Percentiles rank a stretch among this genome's conserved stretches.
These are phyloP conservation scores for Plantago elongata DNA, from an alignment of 257 asterid genomes.

Conservation along the genomic window DNA sequence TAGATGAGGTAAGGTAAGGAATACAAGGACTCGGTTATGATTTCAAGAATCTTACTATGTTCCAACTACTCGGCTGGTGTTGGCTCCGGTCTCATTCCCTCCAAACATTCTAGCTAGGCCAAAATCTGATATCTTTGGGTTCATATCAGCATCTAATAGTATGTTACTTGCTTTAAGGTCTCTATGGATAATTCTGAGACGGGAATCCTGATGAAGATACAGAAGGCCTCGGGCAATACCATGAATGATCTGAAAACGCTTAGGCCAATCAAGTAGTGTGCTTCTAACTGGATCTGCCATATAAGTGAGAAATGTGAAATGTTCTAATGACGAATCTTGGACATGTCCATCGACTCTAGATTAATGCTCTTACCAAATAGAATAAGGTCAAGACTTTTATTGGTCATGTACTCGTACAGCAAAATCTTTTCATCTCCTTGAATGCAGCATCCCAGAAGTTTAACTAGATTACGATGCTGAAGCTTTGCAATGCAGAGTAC, in stretches of 20 bases:
- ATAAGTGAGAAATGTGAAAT: neutral
- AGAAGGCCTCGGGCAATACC: constrained; percentile 50
- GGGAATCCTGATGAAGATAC: constrained; percentile 59
- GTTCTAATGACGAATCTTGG: neutral
- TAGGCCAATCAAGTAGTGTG: constrained; percentile 37
- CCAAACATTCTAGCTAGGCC: constrained; percentile 45
- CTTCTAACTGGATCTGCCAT: constrained; percentile 27
- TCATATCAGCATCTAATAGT: constrained; percentile 41
- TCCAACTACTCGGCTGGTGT: constrained; percentile 46
- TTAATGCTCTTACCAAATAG: constrained; percentile 12
- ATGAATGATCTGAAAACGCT: constrained; percentile 32
- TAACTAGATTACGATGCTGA: neutral
- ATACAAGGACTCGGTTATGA: neutral
- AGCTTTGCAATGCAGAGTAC: neutral
- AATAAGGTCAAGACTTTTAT: constrained; percentile 15
- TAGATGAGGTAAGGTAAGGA: neutral
- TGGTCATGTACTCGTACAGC: constrained; percentile 12
- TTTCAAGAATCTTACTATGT: constrained; percentile 36
- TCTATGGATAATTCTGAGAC: constrained; percentile 39
- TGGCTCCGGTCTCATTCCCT: constrained; percentile 43
- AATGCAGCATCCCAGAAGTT: neutral
- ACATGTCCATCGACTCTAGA: neutral
- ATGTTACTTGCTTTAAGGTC: constrained; percentile 57
- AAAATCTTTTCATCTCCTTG: neutral
- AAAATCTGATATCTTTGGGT: constrained; percentile 59